A percentile compares a stretch with the other conserved stretches of the same genome.
These are phyloP conservation scores for Microdochium trichocladiopsis DNA, from an alignment of 2,329 filamentous ascomycete species.

Conservation along the genomic window DNA sequence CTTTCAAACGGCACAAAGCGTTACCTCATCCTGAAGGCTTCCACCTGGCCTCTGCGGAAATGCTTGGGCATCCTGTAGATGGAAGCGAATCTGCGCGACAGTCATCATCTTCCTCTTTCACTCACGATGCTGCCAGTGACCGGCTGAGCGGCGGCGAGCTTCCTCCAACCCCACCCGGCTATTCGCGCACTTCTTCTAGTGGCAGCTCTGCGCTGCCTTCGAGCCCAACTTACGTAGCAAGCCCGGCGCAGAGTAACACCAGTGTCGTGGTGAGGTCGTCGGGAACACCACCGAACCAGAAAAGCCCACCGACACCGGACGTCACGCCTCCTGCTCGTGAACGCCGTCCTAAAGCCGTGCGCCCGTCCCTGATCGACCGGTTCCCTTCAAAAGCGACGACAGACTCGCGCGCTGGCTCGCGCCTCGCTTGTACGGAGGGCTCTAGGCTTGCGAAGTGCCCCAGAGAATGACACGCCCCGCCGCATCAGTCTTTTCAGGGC, in stretches of 20 bases:
- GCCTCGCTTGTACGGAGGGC: constrained; percentile 49
- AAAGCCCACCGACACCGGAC: constrained; percentile 68
- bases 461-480: constrained; percentile 34
- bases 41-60: background rate
- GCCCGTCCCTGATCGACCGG: constrained; percentile 41
- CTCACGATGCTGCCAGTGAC: background rate
- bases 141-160: constrained; percentile 33
- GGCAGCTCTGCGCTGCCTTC: constrained; percentile 36
- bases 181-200: constrained; percentile 50
- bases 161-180: constrained; percentile 57
- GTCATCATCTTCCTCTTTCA: background rate
- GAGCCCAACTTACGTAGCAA: constrained; percentile 31
- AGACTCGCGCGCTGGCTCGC: constrained; percentile 38
- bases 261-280: constrained; percentile 31
- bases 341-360: constrained; percentile 34
- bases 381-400: constrained; percentile 43
- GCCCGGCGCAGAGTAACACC: constrained; percentile 28
- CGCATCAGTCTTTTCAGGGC: constrained; percentile 39
- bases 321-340: constrained; percentile 59
- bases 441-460: constrained; percentile 40
- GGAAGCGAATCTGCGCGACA: background rate
- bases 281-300: constrained; percentile 57
- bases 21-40: background rate
- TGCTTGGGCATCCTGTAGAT: background rate
- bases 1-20: background rate